Conservation (phyloP, 768 basidiomycete species). For the Xerocomellus chrysenteron region DNA sequence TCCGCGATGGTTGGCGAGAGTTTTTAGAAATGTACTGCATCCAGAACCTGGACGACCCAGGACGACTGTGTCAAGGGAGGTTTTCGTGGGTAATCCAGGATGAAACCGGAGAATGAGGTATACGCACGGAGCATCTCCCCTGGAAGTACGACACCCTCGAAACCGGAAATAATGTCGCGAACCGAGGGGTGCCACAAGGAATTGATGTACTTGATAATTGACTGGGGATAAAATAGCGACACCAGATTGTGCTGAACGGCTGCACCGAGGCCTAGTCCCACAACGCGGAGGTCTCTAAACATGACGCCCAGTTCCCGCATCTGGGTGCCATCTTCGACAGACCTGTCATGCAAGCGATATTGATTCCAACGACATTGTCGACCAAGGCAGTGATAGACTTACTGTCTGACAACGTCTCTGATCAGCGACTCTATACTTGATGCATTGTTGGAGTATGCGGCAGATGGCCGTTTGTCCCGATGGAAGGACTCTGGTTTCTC, state of each 20-base stretch:
- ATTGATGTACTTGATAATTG: constrained; percentile 40
- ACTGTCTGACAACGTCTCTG: constrained; percentile 14
- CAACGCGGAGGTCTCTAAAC: constrained; percentile 52
- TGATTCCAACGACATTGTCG: background rate
- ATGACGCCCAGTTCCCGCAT: constrained; percentile 47
- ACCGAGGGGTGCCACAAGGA: constrained; percentile 58
- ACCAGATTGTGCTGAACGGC: constrained; percentile 51
- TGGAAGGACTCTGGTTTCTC: too few relatives aligned
- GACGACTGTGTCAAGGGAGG: constrained; percentile 50
- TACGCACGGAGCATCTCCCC: constrained; percentile 75
- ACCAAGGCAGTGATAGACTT: background rate
- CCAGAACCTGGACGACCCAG: constrained; percentile 78
- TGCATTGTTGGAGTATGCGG: too few relatives aligned
- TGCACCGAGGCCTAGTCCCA: constrained; percentile 44
- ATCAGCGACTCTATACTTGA: constrained; percentile 7
- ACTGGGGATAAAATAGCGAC: constrained; percentile 48
- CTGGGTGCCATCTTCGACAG: constrained; percentile 32
- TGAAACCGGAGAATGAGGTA: constrained; percentile 21
- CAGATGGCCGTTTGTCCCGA: too few relatives aligned
- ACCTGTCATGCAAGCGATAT: constrained; percentile 23
- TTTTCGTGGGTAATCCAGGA: background rate
- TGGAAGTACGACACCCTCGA: constrained; percentile 63
- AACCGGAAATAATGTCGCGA: constrained; percentile 58
- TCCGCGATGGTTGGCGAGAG: constrained; percentile 44
- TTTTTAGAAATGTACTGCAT: constrained; percentile 51